Evolutionary conservation across 495 filamentous ascomycete genomes (phyloP).

Genomic region (Schizothecium vesticola): DNA sequence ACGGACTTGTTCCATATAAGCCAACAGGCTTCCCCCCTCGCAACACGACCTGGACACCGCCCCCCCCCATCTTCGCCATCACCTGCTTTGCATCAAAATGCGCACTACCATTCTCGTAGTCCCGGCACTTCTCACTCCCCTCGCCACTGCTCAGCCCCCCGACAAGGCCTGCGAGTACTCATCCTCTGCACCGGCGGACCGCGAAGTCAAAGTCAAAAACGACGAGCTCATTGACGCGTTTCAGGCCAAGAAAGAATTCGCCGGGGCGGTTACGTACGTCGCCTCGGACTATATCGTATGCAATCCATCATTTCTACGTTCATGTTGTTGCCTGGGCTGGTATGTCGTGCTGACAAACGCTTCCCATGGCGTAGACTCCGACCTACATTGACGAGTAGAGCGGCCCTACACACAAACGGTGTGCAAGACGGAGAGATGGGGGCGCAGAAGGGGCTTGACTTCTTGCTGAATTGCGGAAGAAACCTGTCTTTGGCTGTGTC

Average conservation of each 20-base stretch:
- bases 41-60: background rate
- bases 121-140: background rate
- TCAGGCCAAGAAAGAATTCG: background rate
- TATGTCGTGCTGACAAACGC: background rate
- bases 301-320: background rate
- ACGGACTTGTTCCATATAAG: background rate
- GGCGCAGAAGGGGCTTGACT: background rate
- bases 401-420: background rate
- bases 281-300: background rate
- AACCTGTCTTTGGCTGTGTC: background rate
- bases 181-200: background rate
- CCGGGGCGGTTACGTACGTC: background rate
- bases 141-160: background rate
- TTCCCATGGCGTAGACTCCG: background rate
- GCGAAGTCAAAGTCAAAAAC: background rate
- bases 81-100: background rate
- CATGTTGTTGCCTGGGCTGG: background rate
- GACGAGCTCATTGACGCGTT: background rate
- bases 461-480: background rate
- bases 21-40: background rate
- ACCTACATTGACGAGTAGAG: background rate
- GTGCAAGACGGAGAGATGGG: too few species aligned
- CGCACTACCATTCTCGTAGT: background rate
- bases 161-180: background rate
- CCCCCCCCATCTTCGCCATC: background rate